phyloP scores from a whole-genome alignment of 306 rosid genomes.

The Leucaena leucocephala region DNA sequence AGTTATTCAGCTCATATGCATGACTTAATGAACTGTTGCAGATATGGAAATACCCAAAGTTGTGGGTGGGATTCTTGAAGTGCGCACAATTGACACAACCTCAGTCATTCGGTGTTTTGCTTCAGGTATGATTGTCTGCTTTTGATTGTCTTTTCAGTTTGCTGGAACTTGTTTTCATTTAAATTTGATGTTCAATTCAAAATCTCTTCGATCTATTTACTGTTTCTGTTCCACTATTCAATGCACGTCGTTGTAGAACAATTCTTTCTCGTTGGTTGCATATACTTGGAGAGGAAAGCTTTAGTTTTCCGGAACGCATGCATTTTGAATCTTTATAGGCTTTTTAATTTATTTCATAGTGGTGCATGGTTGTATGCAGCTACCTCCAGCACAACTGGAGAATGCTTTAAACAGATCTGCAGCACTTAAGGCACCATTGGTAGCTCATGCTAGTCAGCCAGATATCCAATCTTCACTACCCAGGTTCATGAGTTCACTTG shows the following conservation, averaged over 20 bases:
- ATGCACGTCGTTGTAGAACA: background rate
- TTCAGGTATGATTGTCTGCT: constrained; percentile 61
- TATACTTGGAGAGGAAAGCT: constrained; percentile 9
- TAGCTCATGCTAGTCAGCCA: constrained; percentile 79
- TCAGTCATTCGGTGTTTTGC: constrained; percentile 78
- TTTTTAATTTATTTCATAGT: constrained; percentile 31
- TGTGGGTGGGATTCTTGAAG: constrained; percentile 97
- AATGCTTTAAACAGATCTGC: constrained; percentile 73
- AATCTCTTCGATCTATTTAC: no score
- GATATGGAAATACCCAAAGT: constrained; percentile 97
- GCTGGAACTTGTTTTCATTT: constrained; percentile 9
- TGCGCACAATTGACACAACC: constrained; percentile 64
- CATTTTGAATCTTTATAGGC: constrained; percentile 19
- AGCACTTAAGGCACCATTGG: constrained; percentile 75
- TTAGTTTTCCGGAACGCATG: background rate
- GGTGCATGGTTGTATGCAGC: constrained; percentile 54
- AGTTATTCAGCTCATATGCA: constrained; percentile 25
- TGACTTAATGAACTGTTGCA: constrained; percentile 44
- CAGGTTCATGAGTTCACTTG: constrained; percentile 56
- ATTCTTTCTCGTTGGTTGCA: background rate
- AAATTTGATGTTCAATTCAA: constrained; percentile 14
- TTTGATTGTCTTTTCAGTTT: constrained; percentile 29
- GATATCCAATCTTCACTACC: constrained; percentile 83
- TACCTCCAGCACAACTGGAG: constrained; percentile 89
- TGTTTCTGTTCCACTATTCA: no score